Percentiles rank a stretch among this genome's conserved stretches.
Evolutionary conservation across 805 yeast species (phyloP).

Genomic region (Lipomyces lipofer): DNA sequence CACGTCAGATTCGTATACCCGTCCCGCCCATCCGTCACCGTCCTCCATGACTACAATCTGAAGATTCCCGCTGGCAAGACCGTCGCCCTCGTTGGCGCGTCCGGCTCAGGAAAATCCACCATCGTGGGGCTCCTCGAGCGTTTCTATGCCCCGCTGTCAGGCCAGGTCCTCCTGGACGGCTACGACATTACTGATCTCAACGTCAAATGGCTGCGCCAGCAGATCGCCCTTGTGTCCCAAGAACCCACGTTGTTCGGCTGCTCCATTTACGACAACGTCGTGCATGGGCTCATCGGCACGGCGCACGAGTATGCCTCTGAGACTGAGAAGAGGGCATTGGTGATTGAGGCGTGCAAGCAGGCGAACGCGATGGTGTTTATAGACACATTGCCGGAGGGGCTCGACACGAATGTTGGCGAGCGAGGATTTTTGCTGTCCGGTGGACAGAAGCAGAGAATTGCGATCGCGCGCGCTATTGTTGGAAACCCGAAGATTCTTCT

Average conservation of each 20-base stretch:
- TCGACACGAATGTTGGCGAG: constrained; percentile 54
- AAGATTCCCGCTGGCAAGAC: constrained; percentile 71
- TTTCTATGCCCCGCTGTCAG: constrained; percentile 56
- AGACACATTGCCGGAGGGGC: constrained; percentile 51
- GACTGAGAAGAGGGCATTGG: constrained; percentile 42
- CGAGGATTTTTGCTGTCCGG: constrained; percentile 63
- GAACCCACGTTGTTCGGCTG: constrained; percentile 69
- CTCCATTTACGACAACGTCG: constrained; percentile 73
- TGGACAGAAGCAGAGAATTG: constrained; percentile 67
- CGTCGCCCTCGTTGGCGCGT: constrained; percentile 89
- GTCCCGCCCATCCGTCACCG: constrained; percentile 37
- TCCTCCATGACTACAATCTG: constrained; percentile 35
- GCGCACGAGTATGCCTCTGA: constrained; percentile 39
- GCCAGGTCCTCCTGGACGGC: constrained; percentile 51
- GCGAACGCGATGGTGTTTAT: constrained; percentile 58
- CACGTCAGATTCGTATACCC: constrained; percentile 38
- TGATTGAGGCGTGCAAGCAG: constrained; percentile 48
- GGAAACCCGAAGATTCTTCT: constrained; percentile 56
- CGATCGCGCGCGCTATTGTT: constrained; percentile 61
- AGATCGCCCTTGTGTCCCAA: constrained; percentile 63
- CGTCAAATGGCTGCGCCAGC: constrained; percentile 53
- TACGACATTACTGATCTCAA: constrained; percentile 51
- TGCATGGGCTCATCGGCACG: constrained; percentile 61
- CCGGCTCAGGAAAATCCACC: constrained; percentile 52
- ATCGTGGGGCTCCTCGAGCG: constrained; percentile 58